Base-by-base conservation (phyloP, 805 yeast genomes). In the Myxozyma geophila region DNA sequence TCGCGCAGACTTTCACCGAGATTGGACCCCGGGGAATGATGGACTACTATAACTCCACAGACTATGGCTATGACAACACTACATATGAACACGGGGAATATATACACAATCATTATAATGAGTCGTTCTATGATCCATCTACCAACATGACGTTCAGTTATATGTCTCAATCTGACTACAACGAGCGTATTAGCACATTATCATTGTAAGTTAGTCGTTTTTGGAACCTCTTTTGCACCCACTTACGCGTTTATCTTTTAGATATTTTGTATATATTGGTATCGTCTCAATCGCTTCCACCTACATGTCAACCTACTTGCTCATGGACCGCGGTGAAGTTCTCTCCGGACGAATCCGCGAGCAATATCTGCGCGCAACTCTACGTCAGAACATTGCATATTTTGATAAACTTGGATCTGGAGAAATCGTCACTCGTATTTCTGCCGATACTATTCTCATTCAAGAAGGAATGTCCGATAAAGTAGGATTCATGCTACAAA, bases 401-500 rank as follows among this genome's bases (percentile, higher is more conserved):
- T 79, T 78, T 60, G 81, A 78, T 65, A 72, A 73, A 52, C 70
- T 78, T 7, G 81, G 81, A 10, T 74, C 80, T 12, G 81, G 81
- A 17, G 78, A 76, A 59, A 78, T 78, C 49, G 76, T 81, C 12
- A 74, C 80, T 10, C 75, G 81, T n/a, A 78, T 78, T 68, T 76
- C 80, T 48, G 74, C 75, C 28, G 81, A 78, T 54, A 78, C 81
- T 21, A 72, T 74, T 43, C 64, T 73, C 47, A 74, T 78, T 49
- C 81, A 79, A 62, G 81, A 77, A 47, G 81, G 80, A 23, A 78
- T 78, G 66, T 74, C 78, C 39, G 80, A 78, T 66, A 78, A 78
- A 62, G 72, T 75, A 4, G 81, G 80, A 17, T 68, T 73, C 46
- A 75, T 76, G 46, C 66, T 76, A 17, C 71, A 71, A 50, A 78